Conservation (phyloP, 2,329 filamentous ascomycete species). For the Huntiella bhutanensis region DNA sequence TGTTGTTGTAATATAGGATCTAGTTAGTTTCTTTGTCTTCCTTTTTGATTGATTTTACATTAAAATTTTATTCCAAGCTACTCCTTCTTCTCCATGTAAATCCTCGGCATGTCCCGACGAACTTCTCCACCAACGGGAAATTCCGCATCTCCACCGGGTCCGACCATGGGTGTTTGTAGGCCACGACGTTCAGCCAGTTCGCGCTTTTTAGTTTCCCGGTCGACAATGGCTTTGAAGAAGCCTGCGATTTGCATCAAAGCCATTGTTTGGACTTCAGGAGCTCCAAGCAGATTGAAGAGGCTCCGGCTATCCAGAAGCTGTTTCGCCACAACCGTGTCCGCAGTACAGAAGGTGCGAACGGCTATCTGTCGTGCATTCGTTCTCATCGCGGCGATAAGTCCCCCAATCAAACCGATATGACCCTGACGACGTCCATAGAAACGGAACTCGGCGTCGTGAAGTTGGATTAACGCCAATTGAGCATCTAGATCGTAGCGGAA, state of each 20-base stretch:
- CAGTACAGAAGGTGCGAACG: constrained; percentile 37
- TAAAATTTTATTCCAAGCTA: neutral
- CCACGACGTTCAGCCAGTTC: constrained; percentile 14
- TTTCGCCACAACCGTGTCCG: constrained; percentile 38
- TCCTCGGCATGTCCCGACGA: constrained; percentile 4
- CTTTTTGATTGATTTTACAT: neutral
- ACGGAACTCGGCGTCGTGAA: constrained; percentile 32
- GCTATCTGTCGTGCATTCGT: constrained; percentile 32
- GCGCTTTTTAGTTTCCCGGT: constrained; percentile 23
- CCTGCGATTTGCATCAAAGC: constrained; percentile 30
- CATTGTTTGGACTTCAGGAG: constrained; percentile 24
- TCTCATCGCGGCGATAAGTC: constrained; percentile 32
- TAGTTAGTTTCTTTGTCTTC: neutral
- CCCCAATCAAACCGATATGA: constrained; percentile 24
- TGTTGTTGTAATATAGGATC: neutral
- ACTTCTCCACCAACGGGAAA: constrained; percentile 7
- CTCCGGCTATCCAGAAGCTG: constrained; percentile 35
- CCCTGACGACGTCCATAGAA: constrained; percentile 32
- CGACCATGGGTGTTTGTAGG: constrained; percentile 9
- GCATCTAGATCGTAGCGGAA: constrained; percentile 43
- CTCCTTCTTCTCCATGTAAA: neutral
- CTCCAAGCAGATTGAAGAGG: constrained; percentile 30
- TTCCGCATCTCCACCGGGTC: neutral
- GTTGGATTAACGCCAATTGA: constrained; percentile 33
- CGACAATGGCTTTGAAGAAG: constrained; percentile 35